Evolutionary conservation across 1,284 basidiomycete species (phyloP).

Genomic region (Athelia sp.): DNA sequence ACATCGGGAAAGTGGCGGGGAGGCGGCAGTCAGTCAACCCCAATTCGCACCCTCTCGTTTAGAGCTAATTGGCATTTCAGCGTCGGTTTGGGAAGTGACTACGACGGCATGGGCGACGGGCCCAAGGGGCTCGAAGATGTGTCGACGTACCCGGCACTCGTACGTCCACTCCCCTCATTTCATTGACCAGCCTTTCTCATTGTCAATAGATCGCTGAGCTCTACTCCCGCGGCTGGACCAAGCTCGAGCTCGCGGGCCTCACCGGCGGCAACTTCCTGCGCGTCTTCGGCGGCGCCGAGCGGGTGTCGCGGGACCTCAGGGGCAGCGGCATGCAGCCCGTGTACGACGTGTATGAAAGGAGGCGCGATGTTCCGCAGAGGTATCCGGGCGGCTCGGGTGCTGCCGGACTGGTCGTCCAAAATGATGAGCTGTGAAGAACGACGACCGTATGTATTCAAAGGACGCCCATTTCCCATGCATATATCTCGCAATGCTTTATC

Average conservation of each 20-base stretch:
- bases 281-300: slow-evolving; percentile 71
- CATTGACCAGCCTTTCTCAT: slow-evolving; percentile 18
- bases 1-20: slow-evolving; percentile 75
- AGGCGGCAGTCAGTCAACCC: slow-evolving; percentile 62
- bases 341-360: slow-evolving; percentile 60
- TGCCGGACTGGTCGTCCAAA: no score
- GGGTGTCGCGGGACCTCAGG: slow-evolving; percentile 54
- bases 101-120: slow-evolving; percentile 61
- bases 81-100: slow-evolving; percentile 74
- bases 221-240: slow-evolving; percentile 76
- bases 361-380: slow-evolving; percentile 43
- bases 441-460: no score
- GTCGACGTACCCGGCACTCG: slow-evolving; percentile 69
- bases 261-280: slow-evolving; percentile 81
- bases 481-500: no score
- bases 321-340: slow-evolving; percentile 46
- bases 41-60: slow-evolving; percentile 50
- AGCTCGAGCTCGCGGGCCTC: slow-evolving; percentile 74
- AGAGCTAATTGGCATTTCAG: slow-evolving; percentile 25
- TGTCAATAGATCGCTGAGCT: slow-evolving; percentile 74
- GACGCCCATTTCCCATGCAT: no score
- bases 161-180: slow-evolving; percentile 22
- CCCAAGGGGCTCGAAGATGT: slow-evolving; percentile 62
- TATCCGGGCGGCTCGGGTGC: background rate
- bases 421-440: no score